These are phyloP conservation scores for Bryum argenteum DNA, from an alignment of 225 moss, liverwort and hornwort species.

Conservation along the genomic window DNA sequence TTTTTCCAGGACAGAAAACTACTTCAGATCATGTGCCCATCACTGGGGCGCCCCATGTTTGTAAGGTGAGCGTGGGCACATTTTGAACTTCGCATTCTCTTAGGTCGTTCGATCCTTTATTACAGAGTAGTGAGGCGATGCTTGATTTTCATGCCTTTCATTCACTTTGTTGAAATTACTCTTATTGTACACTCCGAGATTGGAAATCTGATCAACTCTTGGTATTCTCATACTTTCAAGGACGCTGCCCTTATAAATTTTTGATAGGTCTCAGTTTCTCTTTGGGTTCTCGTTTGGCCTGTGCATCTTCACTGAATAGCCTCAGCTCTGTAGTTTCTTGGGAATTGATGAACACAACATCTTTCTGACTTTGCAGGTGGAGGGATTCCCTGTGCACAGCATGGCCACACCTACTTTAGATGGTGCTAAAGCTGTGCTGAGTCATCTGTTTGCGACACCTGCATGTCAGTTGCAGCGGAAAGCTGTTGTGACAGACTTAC, in stretches of 20 bases:
- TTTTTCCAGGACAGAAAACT: slow-evolving; percentile 96
- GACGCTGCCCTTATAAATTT: background rate
- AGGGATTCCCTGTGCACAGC: slow-evolving; percentile 88
- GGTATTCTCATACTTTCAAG: background rate
- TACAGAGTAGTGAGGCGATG: slow-evolving; percentile 1
- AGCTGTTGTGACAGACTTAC: slow-evolving; percentile 92
- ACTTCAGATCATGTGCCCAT: slow-evolving; percentile 80
- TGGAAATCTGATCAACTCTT: background rate
- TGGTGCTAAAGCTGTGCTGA: slow-evolving; percentile 86
- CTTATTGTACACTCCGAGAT: background rate
- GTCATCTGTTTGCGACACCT: slow-evolving; percentile 71
- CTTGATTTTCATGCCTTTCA: slow-evolving; percentile 10
- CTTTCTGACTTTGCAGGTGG: slow-evolving; percentile 61
- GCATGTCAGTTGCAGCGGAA: slow-evolving; percentile 50
- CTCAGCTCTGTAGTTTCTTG: slow-evolving; percentile 4
- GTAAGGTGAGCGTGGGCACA: slow-evolving; percentile 60
- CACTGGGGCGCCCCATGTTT: slow-evolving; percentile 86
- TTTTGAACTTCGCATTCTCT: background rate
- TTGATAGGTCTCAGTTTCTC: slow-evolving; percentile 5
- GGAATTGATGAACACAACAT: slow-evolving; percentile 8
- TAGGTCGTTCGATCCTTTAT: slow-evolving; percentile 3
- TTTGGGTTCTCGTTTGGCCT: slow-evolving; percentile 14
- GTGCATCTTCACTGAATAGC: slow-evolving; percentile 18
- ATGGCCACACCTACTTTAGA: slow-evolving; percentile 96
- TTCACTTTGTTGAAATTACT: background rate